Base-by-base conservation (phyloP, 2,329 filamentous ascomycete species). In the Cercospora sojina region DNA sequence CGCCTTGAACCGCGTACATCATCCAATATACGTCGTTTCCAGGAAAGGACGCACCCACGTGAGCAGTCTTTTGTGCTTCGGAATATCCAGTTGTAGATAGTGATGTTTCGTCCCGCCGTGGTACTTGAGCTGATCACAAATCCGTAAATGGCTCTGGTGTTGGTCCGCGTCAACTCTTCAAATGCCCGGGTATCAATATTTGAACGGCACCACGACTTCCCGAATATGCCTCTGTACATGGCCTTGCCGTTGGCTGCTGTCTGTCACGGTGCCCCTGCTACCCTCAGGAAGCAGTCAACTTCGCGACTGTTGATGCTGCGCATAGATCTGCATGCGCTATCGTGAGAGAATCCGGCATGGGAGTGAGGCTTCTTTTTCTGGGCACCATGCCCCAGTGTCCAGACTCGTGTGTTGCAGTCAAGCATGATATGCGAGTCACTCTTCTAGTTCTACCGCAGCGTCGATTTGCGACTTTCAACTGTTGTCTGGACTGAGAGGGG, bases 401-500 rank as follows among this genome's bases (percentile, higher is more conserved):
- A 41, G 35, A n/a, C 35, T 41, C 16, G 16, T 41, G 35, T 41
- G 35, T 41, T 41, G 35, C 5, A 5, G 35, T 41, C 20, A 23
- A 49, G 18, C 18, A 23, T 49, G 43, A 49, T 25, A 13, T 20
- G 43, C 20, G 12, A 23, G 20, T 5, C 12, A 23, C 10, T 13
- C 2, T 49, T 6, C 43, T 49, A 13, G 10, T 4, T 49, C 10
- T 49, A 23, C 10, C 20, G 43, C 51, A 18, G 2, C n/a, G n/a
- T 29, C 51, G n/a, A 7, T 8, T n/a, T 23, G 23, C 13, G n/a
- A 27, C 38, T 31, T 27, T 41, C 49, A 55, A 16, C 16, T 38
- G 60, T 62, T 62, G 23, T 62, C 60, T 20, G 60, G 47, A 35
- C 60, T 62, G 13, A 55, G 47, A 23, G 60, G 60, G 5, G 92